Base-by-base conservation (phyloP, 208 protist species). In the Acanthamoeba healyi region DNA sequence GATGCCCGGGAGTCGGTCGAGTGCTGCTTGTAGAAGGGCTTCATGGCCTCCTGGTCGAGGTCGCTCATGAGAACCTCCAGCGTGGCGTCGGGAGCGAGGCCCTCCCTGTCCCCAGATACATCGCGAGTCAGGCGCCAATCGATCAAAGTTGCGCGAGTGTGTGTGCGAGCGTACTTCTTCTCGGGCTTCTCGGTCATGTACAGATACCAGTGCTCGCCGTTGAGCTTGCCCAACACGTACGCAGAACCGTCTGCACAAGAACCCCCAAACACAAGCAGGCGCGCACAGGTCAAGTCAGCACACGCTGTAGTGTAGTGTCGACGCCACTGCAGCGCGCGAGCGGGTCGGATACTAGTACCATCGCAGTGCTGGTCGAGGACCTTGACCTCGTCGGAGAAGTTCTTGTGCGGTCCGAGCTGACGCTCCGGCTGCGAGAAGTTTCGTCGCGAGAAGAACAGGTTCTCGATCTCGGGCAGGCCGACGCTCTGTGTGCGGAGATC, bases 41-140 rank as follows among this genome's bases (percentile, higher is more conserved):
- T 74, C 94, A 95, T 96, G 0, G 94, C 93, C 5, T 95, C 65
- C 44, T 29, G 70, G 42, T 96, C 93, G 34, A 97, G 88, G 56
- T 95, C 95, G 38, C 95, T 95, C 96, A 97, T 97, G 54, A 95
- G 84, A 0, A 97, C 70, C 54, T 97, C 96, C 46, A 95, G 79
- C 9, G 87, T 95, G 38, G 77, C 61, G 14, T 94, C 34, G 49
- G 61, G 82, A 40, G 32, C 94, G 63, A 42, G 26, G 32, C 26
- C 65, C n/a, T 42, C 67, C n/a, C 32, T 51, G 6, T 49, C 4
- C 12, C 7, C 44, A 12, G 12, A 6, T 15, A n/a, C 15, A 84
- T 15, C 49, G 9, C 3, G 26, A 94, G 17, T 9, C 46, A 95
- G 0, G 10, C 22, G 22, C 9, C 36, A 15, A 61, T 2, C 1